phyloP scores from a whole-genome alignment of 2,329 filamentous ascomycete species.

The Aspergillus pseudotamarii region DNA sequence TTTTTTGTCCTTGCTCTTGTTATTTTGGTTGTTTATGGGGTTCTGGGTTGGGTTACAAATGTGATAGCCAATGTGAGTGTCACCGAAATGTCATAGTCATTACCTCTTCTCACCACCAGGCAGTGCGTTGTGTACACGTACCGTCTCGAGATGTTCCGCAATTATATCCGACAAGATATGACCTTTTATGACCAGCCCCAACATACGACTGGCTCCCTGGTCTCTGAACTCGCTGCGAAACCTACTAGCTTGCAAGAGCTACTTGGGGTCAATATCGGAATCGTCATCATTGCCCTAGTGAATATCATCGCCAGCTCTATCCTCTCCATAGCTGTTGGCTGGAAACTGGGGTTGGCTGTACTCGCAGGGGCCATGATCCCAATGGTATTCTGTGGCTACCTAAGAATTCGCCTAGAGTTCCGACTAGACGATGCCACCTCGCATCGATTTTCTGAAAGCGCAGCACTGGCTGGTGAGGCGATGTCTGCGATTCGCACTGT shows the following conservation, averaged over 20 bases:
- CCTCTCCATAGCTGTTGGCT: constrained; percentile 51
- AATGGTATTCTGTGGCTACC: constrained; percentile 49
- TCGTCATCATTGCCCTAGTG: constrained; percentile 52
- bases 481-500: constrained; percentile 51
- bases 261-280: constrained; percentile 50
- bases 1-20: constrained; percentile 11
- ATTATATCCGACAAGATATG: constrained; percentile 28
- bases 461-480: constrained; percentile 51
- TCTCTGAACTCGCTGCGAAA: constrained; percentile 27
- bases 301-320: constrained; percentile 51
- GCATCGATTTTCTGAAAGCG: constrained; percentile 47
- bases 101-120: background rate
- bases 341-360: constrained; percentile 54
- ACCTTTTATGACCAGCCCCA: constrained; percentile 33
- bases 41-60: constrained; percentile 5
- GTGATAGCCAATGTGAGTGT: background rate
- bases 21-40: constrained; percentile 1
- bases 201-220: constrained; percentile 30
- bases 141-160: constrained; percentile 26
- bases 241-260: constrained; percentile 49
- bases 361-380: constrained; percentile 49
- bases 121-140: constrained; percentile 14
- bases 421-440: constrained; percentile 48
- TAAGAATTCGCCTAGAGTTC: constrained; percentile 52
- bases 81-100: too few relatives aligned